Conservation (phyloP, 257 asterid genomes). For the Nicotiana noctiflora region DNA sequence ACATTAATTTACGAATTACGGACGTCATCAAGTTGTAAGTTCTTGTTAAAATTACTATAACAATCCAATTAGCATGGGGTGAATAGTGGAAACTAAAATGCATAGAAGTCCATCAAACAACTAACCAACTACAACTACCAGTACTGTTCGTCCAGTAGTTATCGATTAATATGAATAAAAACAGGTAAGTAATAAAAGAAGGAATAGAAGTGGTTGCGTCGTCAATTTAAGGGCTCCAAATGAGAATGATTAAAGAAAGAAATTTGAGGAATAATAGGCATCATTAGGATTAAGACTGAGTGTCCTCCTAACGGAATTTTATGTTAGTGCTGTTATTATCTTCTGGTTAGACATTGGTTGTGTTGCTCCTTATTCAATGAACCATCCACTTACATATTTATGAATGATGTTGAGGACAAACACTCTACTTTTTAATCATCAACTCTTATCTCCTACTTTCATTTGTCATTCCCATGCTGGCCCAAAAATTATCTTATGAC, state of each 20-base stretch:
- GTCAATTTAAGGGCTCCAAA: constrained; percentile 53
- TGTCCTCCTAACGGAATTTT: constrained; percentile 45
- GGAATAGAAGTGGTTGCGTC: constrained; percentile 41
- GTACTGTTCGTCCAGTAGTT: not conserved
- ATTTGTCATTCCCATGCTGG: not conserved
- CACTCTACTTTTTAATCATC: not conserved
- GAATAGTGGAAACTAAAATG: not conserved
- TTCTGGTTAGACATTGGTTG: not conserved
- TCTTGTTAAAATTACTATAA: not conserved
- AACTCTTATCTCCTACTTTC: not conserved
- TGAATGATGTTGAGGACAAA: not conserved
- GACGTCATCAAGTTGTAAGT: constrained; percentile 1
- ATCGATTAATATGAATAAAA: not conserved
- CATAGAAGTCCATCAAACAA: constrained; percentile 2
- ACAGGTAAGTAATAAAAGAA: constrained; percentile 16
- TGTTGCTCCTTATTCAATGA: not conserved
- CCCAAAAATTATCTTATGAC: not conserved
- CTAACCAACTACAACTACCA: constrained; percentile 12
- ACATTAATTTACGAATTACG: not conserved
- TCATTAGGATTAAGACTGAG: constrained; percentile 37
- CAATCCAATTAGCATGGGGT: not conserved
- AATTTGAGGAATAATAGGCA: constrained; percentile 18
- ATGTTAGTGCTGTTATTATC: constrained; percentile 25
- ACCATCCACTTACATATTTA: not conserved
- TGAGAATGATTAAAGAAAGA: constrained; percentile 31